These are phyloP conservation scores for Suhomyces yuchorum DNA, from an alignment of 1,139 yeast genomes.

Conservation along the genomic window DNA sequence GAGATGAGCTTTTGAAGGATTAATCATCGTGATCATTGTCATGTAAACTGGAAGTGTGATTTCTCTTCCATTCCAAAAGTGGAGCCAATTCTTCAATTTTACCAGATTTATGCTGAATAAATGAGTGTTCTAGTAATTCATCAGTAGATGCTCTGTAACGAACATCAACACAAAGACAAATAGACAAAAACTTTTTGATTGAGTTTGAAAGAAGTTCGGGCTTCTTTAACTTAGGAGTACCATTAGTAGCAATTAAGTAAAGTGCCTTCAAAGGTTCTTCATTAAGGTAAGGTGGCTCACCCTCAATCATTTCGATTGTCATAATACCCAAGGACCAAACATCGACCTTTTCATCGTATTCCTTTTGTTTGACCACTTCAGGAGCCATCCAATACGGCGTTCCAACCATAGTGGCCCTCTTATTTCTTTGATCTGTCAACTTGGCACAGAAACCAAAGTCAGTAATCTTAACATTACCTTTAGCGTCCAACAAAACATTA, in stretches of 20 bases:
- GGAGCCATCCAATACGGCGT: slow-evolving; percentile 99
- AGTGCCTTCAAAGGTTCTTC: slow-evolving; percentile 92
- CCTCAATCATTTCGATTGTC: slow-evolving; percentile 98
- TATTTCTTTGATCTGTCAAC: slow-evolving; percentile 86
- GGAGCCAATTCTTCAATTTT: slow-evolving; percentile 66
- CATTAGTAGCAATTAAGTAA: slow-evolving; percentile 92
- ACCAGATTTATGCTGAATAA: slow-evolving; percentile 72
- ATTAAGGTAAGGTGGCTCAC: slow-evolving; percentile 95
- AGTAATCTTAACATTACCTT: slow-evolving; percentile 90
- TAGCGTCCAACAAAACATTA: slow-evolving; percentile 82
- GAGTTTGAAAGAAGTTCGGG: slow-evolving; percentile 79
- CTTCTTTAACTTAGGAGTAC: slow-evolving; percentile 90
- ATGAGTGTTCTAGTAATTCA: slow-evolving; percentile 80
- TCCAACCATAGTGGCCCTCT: slow-evolving; percentile 98
- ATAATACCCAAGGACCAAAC: slow-evolving; percentile 98
- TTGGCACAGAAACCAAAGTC: slow-evolving; percentile 99
- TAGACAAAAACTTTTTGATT: slow-evolving; percentile 83
- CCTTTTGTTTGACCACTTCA: slow-evolving; percentile 95
- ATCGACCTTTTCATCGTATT: slow-evolving; percentile 95
- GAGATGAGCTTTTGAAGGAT: neutral
- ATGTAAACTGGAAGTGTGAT: slow-evolving; percentile 11
- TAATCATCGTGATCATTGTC: slow-evolving; percentile 3
- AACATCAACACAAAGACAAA: slow-evolving; percentile 94
- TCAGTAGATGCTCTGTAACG: slow-evolving; percentile 88
- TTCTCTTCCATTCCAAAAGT: slow-evolving; percentile 66